Evolutionary conservation across 148 eudicot genomes (phyloP), one percentile per base, ranked within the genome.

Genomic region (Cornus kousa): DNA sequence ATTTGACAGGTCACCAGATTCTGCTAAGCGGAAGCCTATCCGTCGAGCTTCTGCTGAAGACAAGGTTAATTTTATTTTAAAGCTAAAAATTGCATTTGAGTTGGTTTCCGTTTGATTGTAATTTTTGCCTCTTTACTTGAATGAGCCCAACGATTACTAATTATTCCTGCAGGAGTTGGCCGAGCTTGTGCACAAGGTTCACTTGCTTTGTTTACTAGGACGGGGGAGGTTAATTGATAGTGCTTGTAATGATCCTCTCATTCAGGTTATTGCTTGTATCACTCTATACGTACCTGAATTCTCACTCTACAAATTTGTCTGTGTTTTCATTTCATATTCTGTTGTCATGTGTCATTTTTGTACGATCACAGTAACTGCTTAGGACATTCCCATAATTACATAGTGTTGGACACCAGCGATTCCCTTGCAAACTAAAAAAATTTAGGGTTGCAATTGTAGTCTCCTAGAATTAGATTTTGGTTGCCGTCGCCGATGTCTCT

Each of bases 41-140:
- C 86, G 91, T 17, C 86, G 98, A 82, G 92, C 89, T 67, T 88
- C 99, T 82, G 97, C 97, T 35, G 86, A 92, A 87, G 98, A 96
- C 75, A 96, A 92, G 98, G 99, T 96, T 77, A 70, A 67, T 24
- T 57, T 28, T n/a, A 35, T 50, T 57, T 1, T 68, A 24, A 46
- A 7, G 13, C 17, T 53, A 10, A 57, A 23, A 39, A 43, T 76
- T 33, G 33, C 20, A 37, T 33, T 73, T 13, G 43, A 81, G 35
- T 13, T 22, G 55, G 37, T 37, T 12, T 64, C 53, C 5, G 14
- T 32, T 35, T 22, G 10, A 64, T 46, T 65, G 37, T 71, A 77
- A 53, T 50, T 64, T 33, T 19, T 46, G 66, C 62, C 37, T 80
- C 55, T 76, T 43, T 77, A 76, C 62, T 37, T 12, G 22, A 64